Percentiles rank a stretch among this genome's conserved stretches.
Evolutionary conservation across 768 basidiomycete species (phyloP).

Genomic region (Dacryopinax spathularia): DNA sequence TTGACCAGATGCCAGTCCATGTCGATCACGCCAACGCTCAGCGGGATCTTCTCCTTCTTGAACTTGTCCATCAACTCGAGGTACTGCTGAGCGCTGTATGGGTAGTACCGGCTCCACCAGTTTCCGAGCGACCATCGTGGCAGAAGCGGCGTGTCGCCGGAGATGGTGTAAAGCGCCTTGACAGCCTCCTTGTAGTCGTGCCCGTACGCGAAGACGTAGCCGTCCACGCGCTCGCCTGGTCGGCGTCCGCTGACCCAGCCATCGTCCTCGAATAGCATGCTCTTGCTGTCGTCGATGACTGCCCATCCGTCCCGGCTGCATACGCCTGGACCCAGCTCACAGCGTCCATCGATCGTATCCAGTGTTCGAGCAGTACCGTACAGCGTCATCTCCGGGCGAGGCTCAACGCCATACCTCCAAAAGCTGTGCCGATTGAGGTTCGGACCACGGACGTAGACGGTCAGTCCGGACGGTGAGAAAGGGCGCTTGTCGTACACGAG

Average conservation of each 20-base stretch:
- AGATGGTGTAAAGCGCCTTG: constrained; percentile 11
- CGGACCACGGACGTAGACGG: constrained; percentile 5
- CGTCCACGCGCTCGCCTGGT: constrained; percentile 7
- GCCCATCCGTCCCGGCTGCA: constrained; percentile 10
- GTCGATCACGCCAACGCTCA: constrained; percentile 16
- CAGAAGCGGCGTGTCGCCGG: constrained; percentile 12
- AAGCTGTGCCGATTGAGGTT: constrained; percentile 6
- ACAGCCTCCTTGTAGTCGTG: constrained; percentile 13
- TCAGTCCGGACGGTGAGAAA: constrained; percentile 11
- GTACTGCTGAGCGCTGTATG: constrained; percentile 14
- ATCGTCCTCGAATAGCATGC: constrained; percentile 13
- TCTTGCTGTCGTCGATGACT: constrained; percentile 13
- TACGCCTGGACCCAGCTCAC: constrained; percentile 13
- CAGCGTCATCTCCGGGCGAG: constrained; percentile 5
- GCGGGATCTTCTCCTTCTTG: constrained; percentile 14
- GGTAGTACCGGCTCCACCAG: constrained; percentile 18
- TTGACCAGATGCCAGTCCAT: constrained; percentile 15
- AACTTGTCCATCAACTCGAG: constrained; percentile 15
- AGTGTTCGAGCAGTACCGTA: constrained; percentile 15
- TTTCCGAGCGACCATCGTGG: constrained; percentile 17
- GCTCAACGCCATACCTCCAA: constrained; percentile 5
- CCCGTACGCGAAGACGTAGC: constrained; percentile 16
- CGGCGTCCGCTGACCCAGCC: constrained; percentile 12
- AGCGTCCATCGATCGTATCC: constrained; percentile 14
- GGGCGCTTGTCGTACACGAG: constrained; percentile 11